These are phyloP conservation scores for Colletotrichum plurivorum DNA, from an alignment of 2,329 filamentous ascomycete genomes.

Conservation along the genomic window DNA sequence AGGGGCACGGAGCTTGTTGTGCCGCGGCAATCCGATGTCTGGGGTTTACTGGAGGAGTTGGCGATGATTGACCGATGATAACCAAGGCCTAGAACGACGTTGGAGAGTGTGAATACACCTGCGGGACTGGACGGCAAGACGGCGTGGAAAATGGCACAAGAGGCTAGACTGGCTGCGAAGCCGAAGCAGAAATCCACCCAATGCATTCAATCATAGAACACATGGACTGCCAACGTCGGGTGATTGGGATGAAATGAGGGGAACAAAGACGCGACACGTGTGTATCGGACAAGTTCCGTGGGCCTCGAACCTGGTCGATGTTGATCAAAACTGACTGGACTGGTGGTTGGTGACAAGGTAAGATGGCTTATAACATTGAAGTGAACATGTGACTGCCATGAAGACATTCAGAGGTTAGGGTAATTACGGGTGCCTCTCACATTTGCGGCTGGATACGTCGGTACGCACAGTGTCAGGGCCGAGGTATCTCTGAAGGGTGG, in stretches of 20 bases:
- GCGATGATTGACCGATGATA: slow-evolving; percentile 11
- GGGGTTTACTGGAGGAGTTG: slow-evolving; percentile 25
- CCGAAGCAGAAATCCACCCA: slow-evolving; percentile 36
- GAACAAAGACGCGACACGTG: background rate
- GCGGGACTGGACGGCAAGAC: slow-evolving; percentile 3
- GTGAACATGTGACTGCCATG: slow-evolving; percentile 32
- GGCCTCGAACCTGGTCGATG: background rate
- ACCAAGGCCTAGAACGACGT: slow-evolving; percentile 8
- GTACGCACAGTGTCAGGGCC: slow-evolving; percentile 19
- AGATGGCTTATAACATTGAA: background rate
- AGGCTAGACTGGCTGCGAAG: slow-evolving; percentile 40
- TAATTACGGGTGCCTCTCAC: slow-evolving; percentile 18
- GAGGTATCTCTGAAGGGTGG: slow-evolving; percentile 24
- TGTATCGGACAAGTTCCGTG: slow-evolving; percentile 36
- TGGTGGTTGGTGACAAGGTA: slow-evolving; percentile 12
- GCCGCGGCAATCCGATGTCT: slow-evolving; percentile 19
- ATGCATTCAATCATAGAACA: slow-evolving; percentile 26
- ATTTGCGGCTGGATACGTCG: slow-evolving; percentile 19
- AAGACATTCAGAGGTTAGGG: slow-evolving; percentile 16
- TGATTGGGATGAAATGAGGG: slow-evolving; percentile 10
- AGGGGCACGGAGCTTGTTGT: slow-evolving; percentile 8
- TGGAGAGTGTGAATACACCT: slow-evolving; percentile 5
- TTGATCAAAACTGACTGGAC: background rate
- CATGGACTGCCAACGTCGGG: background rate
- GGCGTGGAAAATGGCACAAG: slow-evolving; percentile 29